Evolutionary conservation across 805 yeast species (phyloP), one percentile per base, ranked within the genome.

Genomic region (Zygotorulaspora chibaensis): DNA sequence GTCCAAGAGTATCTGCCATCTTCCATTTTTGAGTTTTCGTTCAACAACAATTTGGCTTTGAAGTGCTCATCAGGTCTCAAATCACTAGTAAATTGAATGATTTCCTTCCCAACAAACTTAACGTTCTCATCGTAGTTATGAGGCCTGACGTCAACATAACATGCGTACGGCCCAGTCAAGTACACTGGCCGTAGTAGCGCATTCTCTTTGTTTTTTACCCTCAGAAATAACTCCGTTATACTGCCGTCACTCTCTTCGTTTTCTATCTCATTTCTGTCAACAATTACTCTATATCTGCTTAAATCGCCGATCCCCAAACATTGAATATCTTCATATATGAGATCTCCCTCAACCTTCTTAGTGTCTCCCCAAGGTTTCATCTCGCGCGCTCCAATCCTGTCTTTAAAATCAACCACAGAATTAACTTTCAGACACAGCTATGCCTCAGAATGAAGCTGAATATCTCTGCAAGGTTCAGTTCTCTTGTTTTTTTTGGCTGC

Each of bases 111-210:
- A 18, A 57, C 63, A 25, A 66, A 69, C 37, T 68, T 64, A 43
- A 71, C 61, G 33, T 74, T 63, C 44, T 76, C 81, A 48, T 77
- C 68, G 61, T 81, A 93, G 31, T 81, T 84, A 9, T 65, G 71
- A 0, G 91, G 81, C 37, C 82, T 72, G 40, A 93, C 79, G 63
- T 91, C 97, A 17, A 83, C 86, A 58, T 93, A 93, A 5, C 93
- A 66, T 2, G 87, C 73, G 60, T 81, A 91, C 0, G 99, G 99
- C 0, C 98, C 99, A 1, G 90, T 83, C 36, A 93, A 65, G 56
- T 83, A 87, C 1, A 96, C 85, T 0, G 97, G 95, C 25, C 95
- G 67, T 53, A 87, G 62, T 0, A 93, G 75, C 2, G 86, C 68
- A 52, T 79, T 77, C 62, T 89, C 96, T 3, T 68, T 70, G 65